Base-by-base conservation (phyloP, 768 basidiomycete species). In the Psilocybe sp. region DNA sequence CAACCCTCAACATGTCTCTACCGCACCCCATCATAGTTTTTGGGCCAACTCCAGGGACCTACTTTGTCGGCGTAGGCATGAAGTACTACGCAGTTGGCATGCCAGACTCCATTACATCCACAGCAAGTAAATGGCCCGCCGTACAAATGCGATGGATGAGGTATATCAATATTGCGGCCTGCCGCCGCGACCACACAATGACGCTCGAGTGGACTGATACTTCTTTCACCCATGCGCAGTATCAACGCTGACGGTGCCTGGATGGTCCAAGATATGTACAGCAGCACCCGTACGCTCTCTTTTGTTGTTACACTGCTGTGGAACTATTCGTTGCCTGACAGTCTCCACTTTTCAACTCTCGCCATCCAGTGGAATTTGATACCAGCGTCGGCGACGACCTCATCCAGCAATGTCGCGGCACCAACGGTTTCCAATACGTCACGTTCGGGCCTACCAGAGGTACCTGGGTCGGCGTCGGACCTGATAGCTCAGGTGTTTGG, bases 361-460 rank as follows among this genome's bases (percentile, higher is more conserved):
- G 23, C 23, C 23, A 13, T 44, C 12, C 37, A 51, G 50, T 41
- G n/a, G 38, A 46, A 11, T 51, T 33, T 33, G 31, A 40, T 15
- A 46, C 38, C 10, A 15, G 38, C n/a, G 3, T 51, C 11, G 39
- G 39, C 5, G 9, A 33, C 6, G 28, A 32, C 5, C 14, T 41
- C 3, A 14, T 40, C 5, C 15, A 46, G 16, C 40, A 40, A 28
- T 12, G 45, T 6, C 34, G 23, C 28, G 50, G 36, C 5, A 31
- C 19, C 11, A 36, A 36, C 35, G 13, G 28, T 2, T 44, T 45
- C n/a, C 44, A 51, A 4, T 51, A 51, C 16, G 44, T 51, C 37
- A 51, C 44, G 1, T 46, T 51, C 23, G 50, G 50, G 2, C 38
- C 50, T 5, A 51, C 15, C 44, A 51, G 36, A 35, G 38, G 12